phyloP scores from a whole-genome alignment of 2,329 filamentous ascomycete genomes.

The Pezicula carpinea region DNA sequence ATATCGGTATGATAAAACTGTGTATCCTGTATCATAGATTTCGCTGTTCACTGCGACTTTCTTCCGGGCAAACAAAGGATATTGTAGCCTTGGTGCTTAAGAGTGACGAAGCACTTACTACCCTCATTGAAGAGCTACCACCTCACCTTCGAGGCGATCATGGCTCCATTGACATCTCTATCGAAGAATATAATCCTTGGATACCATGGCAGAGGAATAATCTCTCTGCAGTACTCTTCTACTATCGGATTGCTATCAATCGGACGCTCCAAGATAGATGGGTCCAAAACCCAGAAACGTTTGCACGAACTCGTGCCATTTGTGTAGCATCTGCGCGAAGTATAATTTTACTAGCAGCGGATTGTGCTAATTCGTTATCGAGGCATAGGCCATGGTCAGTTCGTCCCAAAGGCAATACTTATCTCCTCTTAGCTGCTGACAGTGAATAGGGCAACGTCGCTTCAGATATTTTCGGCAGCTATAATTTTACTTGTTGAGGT shows the following conservation, averaged over 20 bases:
- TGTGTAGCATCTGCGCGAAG: not conserved
- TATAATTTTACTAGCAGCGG: not conserved
- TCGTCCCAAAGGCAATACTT: not conserved
- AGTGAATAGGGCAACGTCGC: not conserved
- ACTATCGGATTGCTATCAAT: not conserved
- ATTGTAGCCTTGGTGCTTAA: not conserved
- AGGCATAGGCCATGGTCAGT: constrained; percentile 2
- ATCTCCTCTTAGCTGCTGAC: not conserved
- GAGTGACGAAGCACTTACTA: not conserved
- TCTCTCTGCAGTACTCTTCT: not conserved
- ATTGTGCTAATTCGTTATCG: not conserved
- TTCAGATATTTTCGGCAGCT: constrained; percentile 3
- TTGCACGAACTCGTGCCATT: not conserved
- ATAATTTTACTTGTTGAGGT: constrained; percentile 3
- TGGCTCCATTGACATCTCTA: not conserved
- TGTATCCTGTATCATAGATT: not conserved
- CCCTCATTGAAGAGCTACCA: not conserved
- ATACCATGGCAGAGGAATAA: constrained; percentile 43
- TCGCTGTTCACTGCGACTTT: not conserved
- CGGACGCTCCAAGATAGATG: constrained; percentile 2
- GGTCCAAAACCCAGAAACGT: not conserved
- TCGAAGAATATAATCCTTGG: constrained; percentile 35
- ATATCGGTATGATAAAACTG: constrained; percentile 1
- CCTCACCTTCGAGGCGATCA: not conserved
- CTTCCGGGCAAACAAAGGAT: not conserved